A percentile compares a stretch with the other conserved stretches of the same genome.
Conservation (phyloP, 192 early-diverging fungal genomes). For the Martensiomyces pterosporus region DNA sequence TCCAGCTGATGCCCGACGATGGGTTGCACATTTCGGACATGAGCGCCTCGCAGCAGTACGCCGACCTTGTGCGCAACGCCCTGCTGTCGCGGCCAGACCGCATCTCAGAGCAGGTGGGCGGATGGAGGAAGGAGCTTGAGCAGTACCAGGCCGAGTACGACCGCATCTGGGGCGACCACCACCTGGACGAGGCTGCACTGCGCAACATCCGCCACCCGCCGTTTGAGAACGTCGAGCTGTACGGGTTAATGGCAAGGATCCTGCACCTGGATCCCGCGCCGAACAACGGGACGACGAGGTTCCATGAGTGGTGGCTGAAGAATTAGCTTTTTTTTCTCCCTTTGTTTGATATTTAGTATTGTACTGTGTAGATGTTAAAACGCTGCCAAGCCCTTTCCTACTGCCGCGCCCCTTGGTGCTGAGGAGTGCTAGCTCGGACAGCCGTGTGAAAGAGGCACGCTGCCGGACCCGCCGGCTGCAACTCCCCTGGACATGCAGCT, state of each 20-base stretch:
- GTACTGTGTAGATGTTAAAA: too few relatives aligned
- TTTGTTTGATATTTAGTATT: too few relatives aligned
- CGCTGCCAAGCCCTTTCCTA: too few relatives aligned
- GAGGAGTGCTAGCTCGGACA: too few relatives aligned
- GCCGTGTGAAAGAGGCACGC: too few relatives aligned
- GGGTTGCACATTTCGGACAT: conserved; percentile 36
- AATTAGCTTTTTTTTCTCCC: too few relatives aligned
- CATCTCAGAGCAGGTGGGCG: conserved; percentile 1
- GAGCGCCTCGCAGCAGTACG: conserved; percentile 34
- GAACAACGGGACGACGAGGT: conserved; percentile 65
- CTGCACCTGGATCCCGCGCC: conserved; percentile 57
- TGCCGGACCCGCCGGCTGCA: too few relatives aligned
- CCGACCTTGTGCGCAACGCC: conserved; percentile 33
- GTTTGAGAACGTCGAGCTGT: conserved; percentile 73
- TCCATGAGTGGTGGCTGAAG: conserved; percentile 37
- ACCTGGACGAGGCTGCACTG: conserved; percentile 7
- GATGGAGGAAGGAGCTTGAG: conserved; percentile 1
- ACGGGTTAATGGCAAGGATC: conserved; percentile 58
- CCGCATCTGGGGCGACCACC: conserved; percentile 25
- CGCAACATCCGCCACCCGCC: conserved; percentile 42
- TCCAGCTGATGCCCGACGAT: conserved; percentile 10
- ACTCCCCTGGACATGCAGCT: too few relatives aligned
- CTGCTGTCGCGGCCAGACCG: conserved; percentile 5
- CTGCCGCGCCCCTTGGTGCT: too few relatives aligned
- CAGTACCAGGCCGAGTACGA: conserved; percentile 31